phyloP scores from a whole-genome alignment of 495 filamentous ascomycete genomes.

The Trichoderma asperelloides region DNA sequence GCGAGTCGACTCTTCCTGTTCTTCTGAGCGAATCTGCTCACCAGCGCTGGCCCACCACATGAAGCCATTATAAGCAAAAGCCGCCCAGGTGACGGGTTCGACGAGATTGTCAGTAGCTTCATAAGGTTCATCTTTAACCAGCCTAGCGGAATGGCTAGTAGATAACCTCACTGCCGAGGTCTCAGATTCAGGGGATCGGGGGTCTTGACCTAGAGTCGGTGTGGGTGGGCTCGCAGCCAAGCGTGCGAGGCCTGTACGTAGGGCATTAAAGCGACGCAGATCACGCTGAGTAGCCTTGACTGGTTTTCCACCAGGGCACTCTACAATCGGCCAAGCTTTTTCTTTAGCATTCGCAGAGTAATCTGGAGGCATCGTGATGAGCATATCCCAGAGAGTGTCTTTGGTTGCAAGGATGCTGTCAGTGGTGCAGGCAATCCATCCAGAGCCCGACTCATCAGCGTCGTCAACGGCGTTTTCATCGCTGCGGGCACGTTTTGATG shows the following conservation, averaged over 20 bases:
- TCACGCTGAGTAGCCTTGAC: constrained; percentile 91
- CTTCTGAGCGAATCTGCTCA: constrained; percentile 56
- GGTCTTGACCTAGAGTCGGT: constrained; percentile 6
- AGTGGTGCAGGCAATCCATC: constrained; percentile 92
- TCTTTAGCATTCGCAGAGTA: constrained; percentile 44
- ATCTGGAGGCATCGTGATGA: constrained; percentile 66
- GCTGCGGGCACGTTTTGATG: constrained; percentile 22
- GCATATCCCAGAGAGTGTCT: constrained; percentile 73
- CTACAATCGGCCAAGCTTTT: constrained; percentile 68
- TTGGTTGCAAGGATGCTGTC: constrained; percentile 86
- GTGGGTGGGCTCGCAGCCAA: constrained; percentile 25
- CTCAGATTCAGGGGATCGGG: constrained; percentile 14
- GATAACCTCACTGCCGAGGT: constrained; percentile 15
- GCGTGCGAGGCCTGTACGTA: constrained; percentile 57
- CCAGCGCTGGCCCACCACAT: constrained; percentile 99
- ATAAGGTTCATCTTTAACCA: constrained; percentile 23
- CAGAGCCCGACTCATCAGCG: constrained; percentile 44
- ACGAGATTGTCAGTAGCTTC: constrained; percentile 48
- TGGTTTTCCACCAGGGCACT: constrained; percentile 45
- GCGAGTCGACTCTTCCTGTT: constrained; percentile 39
- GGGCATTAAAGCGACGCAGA: constrained; percentile 63
- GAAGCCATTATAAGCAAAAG: constrained; percentile 81
- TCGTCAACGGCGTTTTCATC: constrained; percentile 17
- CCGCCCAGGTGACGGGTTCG: constrained; percentile 80
- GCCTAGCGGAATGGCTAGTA: constrained; percentile 17